A percentile compares a stretch with the other conserved stretches of the same genome.
phyloP scores from a whole-genome alignment of 352 stramenopile species.

The Phytophthora capsici region DNA sequence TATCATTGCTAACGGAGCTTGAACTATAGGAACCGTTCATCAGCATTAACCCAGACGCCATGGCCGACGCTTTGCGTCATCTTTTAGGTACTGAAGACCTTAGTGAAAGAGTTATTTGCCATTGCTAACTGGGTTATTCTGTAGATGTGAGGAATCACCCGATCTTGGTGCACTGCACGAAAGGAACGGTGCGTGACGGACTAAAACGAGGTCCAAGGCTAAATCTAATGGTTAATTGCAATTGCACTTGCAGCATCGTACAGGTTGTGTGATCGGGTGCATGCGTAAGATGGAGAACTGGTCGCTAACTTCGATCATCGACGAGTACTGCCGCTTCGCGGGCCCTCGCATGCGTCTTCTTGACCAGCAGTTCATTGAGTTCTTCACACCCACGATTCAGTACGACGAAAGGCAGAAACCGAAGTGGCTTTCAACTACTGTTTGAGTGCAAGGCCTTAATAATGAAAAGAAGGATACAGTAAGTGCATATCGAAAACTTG shows the following conservation, averaged over 20 bases:
- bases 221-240: neutral
- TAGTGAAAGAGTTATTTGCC: neutral
- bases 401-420: conserved; percentile 85
- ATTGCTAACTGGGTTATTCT: conserved; percentile 7
- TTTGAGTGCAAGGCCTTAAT: neutral
- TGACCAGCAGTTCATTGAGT: conserved; percentile 92
- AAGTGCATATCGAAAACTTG: conserved; percentile 19
- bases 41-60: conserved; percentile 84
- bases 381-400: conserved; percentile 79
- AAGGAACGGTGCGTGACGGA: conserved; percentile 66
- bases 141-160: conserved; percentile 86
- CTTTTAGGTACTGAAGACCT: conserved; percentile 58
- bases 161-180: conserved; percentile 89
- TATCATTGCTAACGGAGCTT: neutral
- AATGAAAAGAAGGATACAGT: conserved; percentile 10
- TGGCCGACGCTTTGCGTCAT: conserved; percentile 78
- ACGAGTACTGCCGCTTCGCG: conserved; percentile 90
- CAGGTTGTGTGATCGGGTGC: conserved; percentile 86
- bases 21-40: conserved; percentile 84
- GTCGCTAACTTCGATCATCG: conserved; percentile 87
- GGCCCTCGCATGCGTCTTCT: conserved; percentile 84
- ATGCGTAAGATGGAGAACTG: conserved; percentile 90
- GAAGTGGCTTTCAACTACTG: conserved; percentile 54
- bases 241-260: conserved; percentile 61
- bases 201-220: neutral